A percentile compares a stretch with the other conserved stretches of the same genome.
Evolutionary conservation across 306 rosid species (phyloP).

Genomic region (Rosa chinensis): DNA sequence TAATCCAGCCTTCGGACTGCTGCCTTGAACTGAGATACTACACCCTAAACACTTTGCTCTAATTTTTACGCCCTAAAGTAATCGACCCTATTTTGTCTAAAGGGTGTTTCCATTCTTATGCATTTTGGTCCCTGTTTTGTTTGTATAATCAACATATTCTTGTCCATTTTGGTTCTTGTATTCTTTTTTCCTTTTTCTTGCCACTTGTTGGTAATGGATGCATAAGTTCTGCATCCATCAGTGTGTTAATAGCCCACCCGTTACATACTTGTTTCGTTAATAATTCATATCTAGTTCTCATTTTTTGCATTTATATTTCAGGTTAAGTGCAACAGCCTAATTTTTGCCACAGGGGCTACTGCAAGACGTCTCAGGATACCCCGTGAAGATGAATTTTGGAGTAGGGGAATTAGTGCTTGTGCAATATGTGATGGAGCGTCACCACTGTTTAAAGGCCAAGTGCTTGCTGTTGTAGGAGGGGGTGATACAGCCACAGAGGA

Average conservation of each 20-base stretch:
- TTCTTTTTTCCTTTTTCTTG: not conserved
- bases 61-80: not conserved
- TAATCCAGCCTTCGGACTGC: not conserved
- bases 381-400: conserved; percentile 97
- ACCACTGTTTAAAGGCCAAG: conserved; percentile 90
- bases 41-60: not conserved
- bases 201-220: not conserved
- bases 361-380: conserved; percentile 85
- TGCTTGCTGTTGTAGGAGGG: conserved; percentile 94
- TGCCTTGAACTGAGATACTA: not conserved
- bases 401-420: conserved; percentile 98
- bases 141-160: not conserved
- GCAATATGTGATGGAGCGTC: conserved; percentile 99
- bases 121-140: not conserved
- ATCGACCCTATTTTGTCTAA: not conserved
- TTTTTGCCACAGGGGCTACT: conserved; percentile 90
- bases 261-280: not conserved
- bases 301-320: conserved; percentile 38
- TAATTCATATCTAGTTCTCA: conserved; percentile 21
- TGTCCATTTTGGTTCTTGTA: not conserved
- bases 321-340: conserved; percentile 77
- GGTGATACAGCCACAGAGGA: conserved; percentile 98
- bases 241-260: not conserved
- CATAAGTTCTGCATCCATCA: not conserved
- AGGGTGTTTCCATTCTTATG: not conserved